A percentile compares a stretch with the other conserved stretches of the same genome.
Evolutionary conservation across 169 alveolate species (phyloP).

Genomic region (Plasmodium gaboni): DNA sequence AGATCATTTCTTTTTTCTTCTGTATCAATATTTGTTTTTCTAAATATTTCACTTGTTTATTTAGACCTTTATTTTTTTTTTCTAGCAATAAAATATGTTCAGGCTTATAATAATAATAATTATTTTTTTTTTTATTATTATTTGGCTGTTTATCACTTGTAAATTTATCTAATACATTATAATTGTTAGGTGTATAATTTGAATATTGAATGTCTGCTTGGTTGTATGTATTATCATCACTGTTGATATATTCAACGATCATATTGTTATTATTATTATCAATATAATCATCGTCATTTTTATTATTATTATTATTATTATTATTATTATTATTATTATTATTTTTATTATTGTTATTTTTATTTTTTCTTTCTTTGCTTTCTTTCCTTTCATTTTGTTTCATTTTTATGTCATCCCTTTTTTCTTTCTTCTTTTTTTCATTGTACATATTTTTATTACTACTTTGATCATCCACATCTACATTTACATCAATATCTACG

Average conservation of each 20-base stretch:
- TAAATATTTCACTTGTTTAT: slow-evolving; percentile 26
- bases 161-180: too few relatives aligned
- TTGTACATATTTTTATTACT: background rate
- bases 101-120: background rate
- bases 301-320: too few relatives aligned
- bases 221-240: too few relatives aligned
- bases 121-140: background rate
- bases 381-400: background rate
- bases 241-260: too few relatives aligned
- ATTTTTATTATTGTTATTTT: too few relatives aligned
- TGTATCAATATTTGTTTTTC: slow-evolving; percentile 36
- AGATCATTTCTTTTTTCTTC: slow-evolving; percentile 51
- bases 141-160: background rate
- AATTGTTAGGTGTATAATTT: too few relatives aligned
- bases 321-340: too few relatives aligned
- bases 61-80: slow-evolving; percentile 14
- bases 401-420: background rate
- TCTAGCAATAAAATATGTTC: background rate
- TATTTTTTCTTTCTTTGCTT: background rate
- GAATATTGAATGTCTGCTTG: too few relatives aligned
- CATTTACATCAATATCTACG: background rate
- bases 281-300: too few relatives aligned
- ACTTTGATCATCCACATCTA: background rate
- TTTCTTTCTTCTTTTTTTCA: background rate
- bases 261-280: too few relatives aligned